These are phyloP conservation scores for Scutellaria minor DNA, from an alignment of 257 asterid species.

Conservation along the genomic window DNA sequence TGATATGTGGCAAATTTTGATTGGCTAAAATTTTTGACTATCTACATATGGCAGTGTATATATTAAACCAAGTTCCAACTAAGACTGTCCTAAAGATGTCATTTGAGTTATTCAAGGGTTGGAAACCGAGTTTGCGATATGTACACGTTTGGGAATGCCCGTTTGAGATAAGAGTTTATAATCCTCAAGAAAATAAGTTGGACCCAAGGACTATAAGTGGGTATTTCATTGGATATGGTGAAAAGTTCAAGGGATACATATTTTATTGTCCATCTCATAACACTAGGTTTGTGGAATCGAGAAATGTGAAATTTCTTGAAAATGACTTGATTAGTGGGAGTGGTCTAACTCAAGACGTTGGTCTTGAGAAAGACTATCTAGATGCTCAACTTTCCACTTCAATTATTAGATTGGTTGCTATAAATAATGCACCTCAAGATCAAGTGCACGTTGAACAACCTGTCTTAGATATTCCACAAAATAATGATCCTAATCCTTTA, in stretches of 20 bases:
- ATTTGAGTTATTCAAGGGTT: slow-evolving; percentile 18
- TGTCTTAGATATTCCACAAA: not conserved
- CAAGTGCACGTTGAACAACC: not conserved
- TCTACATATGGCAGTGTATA: too few species aligned
- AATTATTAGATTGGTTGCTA: too few species aligned
- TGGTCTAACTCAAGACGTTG: not conserved
- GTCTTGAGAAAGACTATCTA: not conserved
- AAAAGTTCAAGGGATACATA: not conserved
- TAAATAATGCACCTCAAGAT: not conserved
- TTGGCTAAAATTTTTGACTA: too few species aligned
- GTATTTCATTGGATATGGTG: not conserved
- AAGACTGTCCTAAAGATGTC: not conserved
- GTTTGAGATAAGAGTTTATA: slow-evolving; percentile 15
- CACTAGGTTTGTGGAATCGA: slow-evolving; percentile 2
- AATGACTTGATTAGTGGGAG: not conserved
- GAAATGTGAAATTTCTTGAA: not conserved
- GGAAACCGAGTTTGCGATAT: slow-evolving; percentile 1
- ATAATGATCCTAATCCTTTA: not conserved
- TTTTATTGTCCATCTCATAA: not conserved
- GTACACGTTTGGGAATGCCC: slow-evolving; percentile 10
- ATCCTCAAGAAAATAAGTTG: too few species aligned
- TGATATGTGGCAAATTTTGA: too few species aligned
- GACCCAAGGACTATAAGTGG: slow-evolving; percentile 4
- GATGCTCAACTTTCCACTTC: not conserved
- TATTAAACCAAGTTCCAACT: not conserved